phyloP scores from a whole-genome alignment of 2,329 filamentous ascomycete genomes.

The Davidsoniella eucalypti region DNA sequence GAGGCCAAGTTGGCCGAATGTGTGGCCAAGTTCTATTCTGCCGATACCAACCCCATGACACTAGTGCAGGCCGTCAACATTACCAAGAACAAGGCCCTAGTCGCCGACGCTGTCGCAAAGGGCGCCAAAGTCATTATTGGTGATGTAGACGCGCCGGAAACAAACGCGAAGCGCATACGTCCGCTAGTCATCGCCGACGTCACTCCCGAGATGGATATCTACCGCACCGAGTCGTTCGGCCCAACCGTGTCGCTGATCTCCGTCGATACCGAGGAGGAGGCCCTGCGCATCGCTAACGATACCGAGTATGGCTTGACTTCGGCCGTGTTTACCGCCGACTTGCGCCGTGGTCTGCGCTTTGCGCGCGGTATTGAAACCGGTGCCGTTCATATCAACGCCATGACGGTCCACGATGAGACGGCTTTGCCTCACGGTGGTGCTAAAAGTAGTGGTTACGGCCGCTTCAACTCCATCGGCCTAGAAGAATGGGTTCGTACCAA shows the following conservation, averaged over 20 bases:
- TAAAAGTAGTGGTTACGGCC: slow-evolving; percentile 46
- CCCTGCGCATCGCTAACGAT: slow-evolving; percentile 59
- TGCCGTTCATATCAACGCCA: slow-evolving; percentile 49
- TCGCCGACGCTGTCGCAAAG: slow-evolving; percentile 50
- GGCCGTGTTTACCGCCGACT: slow-evolving; percentile 56
- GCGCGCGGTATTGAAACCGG: slow-evolving; percentile 49
- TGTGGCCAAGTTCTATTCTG: slow-evolving; percentile 28
- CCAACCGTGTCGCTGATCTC: slow-evolving; percentile 53
- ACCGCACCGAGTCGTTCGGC: slow-evolving; percentile 60
- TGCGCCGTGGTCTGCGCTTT: slow-evolving; percentile 41
- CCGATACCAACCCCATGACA: slow-evolving; percentile 48
- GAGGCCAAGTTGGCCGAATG: slow-evolving; percentile 25
- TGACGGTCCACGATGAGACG: slow-evolving; percentile 49
- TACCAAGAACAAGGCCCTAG: slow-evolving; percentile 47
- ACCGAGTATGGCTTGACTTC: slow-evolving; percentile 61
- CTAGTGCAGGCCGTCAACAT: slow-evolving; percentile 53
- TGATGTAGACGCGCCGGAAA: slow-evolving; percentile 18
- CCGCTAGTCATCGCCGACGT: slow-evolving; percentile 54
- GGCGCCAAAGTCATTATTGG: slow-evolving; percentile 39
- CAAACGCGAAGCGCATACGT: slow-evolving; percentile 29
- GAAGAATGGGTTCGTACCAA: slow-evolving; percentile 48
- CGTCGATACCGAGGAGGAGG: slow-evolving; percentile 54
- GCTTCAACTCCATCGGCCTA: slow-evolving; percentile 41
- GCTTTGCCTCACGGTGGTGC: slow-evolving; percentile 48
- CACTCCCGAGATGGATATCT: slow-evolving; percentile 51